Evolutionary conservation across 192 early-diverging fungal genomes (phyloP).

Genomic region (Mortierella antarctica): DNA sequence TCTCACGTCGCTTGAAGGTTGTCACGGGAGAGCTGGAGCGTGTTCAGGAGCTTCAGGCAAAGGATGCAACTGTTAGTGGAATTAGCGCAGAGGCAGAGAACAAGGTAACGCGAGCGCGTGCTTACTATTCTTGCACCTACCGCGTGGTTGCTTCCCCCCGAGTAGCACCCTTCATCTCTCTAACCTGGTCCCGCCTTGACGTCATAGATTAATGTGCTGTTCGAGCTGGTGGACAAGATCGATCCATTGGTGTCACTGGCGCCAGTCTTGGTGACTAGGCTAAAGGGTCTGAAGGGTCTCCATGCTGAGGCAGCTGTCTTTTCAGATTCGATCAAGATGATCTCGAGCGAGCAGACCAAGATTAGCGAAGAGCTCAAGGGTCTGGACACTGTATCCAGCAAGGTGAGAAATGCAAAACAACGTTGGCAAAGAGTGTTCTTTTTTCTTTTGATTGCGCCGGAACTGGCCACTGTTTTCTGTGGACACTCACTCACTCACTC

Average conservation of each 20-base stretch:
- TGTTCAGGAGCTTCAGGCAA: slow-evolving; percentile 72
- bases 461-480: background rate
- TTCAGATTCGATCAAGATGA: slow-evolving; percentile 76
- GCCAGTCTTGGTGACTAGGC: slow-evolving; percentile 80
- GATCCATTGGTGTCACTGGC: slow-evolving; percentile 85
- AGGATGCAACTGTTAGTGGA: slow-evolving; percentile 55
- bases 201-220: slow-evolving; percentile 72
- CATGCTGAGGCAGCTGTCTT: slow-evolving; percentile 88
- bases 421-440: background rate
- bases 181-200: background rate
- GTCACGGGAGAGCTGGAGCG: slow-evolving; percentile 75
- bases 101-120: slow-evolving; percentile 28
- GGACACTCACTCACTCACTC: background rate
- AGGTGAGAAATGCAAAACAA: slow-evolving; percentile 47
- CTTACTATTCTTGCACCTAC: background rate
- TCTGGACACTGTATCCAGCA: slow-evolving; percentile 66
- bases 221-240: slow-evolving; percentile 74
- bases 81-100: slow-evolving; percentile 55
- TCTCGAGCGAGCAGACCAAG: slow-evolving; percentile 74
- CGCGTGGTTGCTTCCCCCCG: background rate
- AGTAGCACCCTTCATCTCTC: background rate
- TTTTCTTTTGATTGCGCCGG: background rate
- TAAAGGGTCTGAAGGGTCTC: slow-evolving; percentile 81
- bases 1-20: slow-evolving; percentile 69
- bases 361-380: slow-evolving; percentile 73